Evolutionary conservation across 1,284 basidiomycete species (phyloP).

Genomic region (Caloboletus firmus): DNA sequence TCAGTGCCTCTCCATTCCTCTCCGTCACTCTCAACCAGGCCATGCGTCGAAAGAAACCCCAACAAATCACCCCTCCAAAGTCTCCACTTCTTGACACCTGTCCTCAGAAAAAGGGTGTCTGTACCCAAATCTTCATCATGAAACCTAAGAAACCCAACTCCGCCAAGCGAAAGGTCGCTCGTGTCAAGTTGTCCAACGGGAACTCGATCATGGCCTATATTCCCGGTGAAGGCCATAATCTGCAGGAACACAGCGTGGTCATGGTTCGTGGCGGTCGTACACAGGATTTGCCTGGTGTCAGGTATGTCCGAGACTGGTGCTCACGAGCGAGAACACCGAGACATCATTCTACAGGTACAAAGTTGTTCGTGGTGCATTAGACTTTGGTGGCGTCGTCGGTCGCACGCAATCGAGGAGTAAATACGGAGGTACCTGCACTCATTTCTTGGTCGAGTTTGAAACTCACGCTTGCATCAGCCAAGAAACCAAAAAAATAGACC

Average conservation of each 20-base stretch:
- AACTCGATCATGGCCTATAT: constrained; percentile 93
- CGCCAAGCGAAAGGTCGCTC: constrained; percentile 94
- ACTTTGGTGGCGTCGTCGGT: constrained; percentile 90
- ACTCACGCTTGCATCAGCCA: constrained; percentile 52
- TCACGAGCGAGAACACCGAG: neutral
- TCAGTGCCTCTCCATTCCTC: constrained; percentile 62
- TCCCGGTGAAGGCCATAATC: constrained; percentile 95
- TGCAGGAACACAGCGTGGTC: constrained; percentile 98
- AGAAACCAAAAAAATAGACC: constrained; percentile 77
- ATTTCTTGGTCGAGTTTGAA: constrained; percentile 3
- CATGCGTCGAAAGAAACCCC: constrained; percentile 60
- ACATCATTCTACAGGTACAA: constrained; percentile 73
- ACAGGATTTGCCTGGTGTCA: constrained; percentile 96
- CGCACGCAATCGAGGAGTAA: constrained; percentile 82
- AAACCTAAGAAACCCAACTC: constrained; percentile 99
- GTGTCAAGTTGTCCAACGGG: constrained; percentile 91
- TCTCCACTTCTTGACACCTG: constrained; percentile 77
- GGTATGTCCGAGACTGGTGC: constrained; percentile 53
- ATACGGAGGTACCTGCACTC: constrained; percentile 80
- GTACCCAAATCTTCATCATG: constrained; percentile 77
- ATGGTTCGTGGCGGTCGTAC: constrained; percentile 91
- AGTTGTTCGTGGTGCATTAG: constrained; percentile 89
- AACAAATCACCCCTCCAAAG: constrained; percentile 51
- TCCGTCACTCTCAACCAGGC: constrained; percentile 81
- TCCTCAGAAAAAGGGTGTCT: constrained; percentile 90